Base-by-base conservation (phyloP, 179 eudicot species). In the Patellifolia procumbens region DNA sequence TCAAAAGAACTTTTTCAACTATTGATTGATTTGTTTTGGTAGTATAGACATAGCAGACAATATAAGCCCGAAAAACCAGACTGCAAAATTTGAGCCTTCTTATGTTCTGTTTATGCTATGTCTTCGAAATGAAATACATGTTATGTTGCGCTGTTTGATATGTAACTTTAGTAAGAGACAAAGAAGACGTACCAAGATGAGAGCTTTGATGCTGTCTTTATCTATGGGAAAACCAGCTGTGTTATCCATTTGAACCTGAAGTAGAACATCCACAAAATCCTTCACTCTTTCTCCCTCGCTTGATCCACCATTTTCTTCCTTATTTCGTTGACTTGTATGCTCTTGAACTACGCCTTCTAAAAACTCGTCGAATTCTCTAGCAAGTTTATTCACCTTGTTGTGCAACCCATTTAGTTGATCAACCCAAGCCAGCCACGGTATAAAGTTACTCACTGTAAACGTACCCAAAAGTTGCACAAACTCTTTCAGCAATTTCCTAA, bases 401-500 rank as follows among this genome's bases (percentile, higher is more conserved):
- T 82, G 83, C 77, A 80, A 74, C 35, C 85, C 85, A 17, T 45
- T 82, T 8, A 85, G 46, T 60, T 52, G 75, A 67, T 80, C 82
- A 69, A 85, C 61, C 87, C 87, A 85, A 29, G 77, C 79, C 42
- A 85, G 74, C 87, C 83, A 85, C 1, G 87, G 85, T 67, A 85
- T 74, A 65, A 65, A 88, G 35, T 86, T 86, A 46, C 88, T 88
- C 12, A 86, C 77, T 34, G 82, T 73, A 16, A 70, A 70, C 24
- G 76, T 61, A 19, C 92, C 96, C 31, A 91, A 11, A 29, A 86
- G 46, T 81, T 84, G 78, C 39, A 79, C 61, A 75, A 82, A 68
- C 58, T 77, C 81, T 52, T 52, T 80, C 63, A 84, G 13, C 13
- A 89, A 59, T 35, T 75, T 55, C 61, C 64, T 80, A n/a, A 85